Evolutionary conservation across 768 basidiomycete genomes (phyloP).

Genomic region (Lactarius quietus): DNA sequence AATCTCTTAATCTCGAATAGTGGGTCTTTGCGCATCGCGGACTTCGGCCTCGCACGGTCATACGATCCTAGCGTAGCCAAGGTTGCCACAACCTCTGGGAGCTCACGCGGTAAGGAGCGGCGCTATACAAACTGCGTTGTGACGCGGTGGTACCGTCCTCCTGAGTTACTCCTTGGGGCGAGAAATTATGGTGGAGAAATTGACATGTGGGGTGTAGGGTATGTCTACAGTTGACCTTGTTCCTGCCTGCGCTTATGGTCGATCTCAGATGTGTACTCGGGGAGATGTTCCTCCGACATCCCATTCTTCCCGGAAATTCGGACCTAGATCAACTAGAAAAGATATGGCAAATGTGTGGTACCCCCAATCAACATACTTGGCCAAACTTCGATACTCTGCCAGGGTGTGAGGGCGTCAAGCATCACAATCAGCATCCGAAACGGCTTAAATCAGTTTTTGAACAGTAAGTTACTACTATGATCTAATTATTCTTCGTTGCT

Average conservation of each 20-base stretch:
- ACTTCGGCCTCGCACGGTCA: constrained; percentile 92
- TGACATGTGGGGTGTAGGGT: constrained; percentile 98
- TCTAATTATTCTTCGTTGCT: constrained; percentile 17
- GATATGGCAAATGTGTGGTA: constrained; percentile 88
- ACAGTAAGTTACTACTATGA: constrained; percentile 40
- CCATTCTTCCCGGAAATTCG: constrained; percentile 82
- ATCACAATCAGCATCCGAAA: constrained; percentile 52
- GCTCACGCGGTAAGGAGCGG: constrained; percentile 48
- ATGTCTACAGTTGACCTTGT: constrained; percentile 30
- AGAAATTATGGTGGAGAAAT: constrained; percentile 89
- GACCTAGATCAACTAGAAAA: constrained; percentile 90
- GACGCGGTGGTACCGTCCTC: constrained; percentile 92
- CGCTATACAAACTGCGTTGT: constrained; percentile 96
- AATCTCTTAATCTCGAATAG: constrained; percentile 90
- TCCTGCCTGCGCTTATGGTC: background rate
- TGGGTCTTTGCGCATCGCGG: constrained; percentile 84
- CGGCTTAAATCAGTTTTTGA: constrained; percentile 57
- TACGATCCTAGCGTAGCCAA: constrained; percentile 52
- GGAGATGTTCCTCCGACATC: constrained; percentile 88
- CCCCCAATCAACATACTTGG: constrained; percentile 80
- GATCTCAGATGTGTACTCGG: constrained; percentile 81
- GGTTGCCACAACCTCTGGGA: constrained; percentile 35
- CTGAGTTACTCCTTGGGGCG: constrained; percentile 87
- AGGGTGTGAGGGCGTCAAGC: constrained; percentile 75
- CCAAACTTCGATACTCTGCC: constrained; percentile 71